Evolutionary conservation across 2,329 filamentous ascomycete genomes (phyloP), one percentile per base, ranked within the genome.

Genomic region (Aspergillus sp.): DNA sequence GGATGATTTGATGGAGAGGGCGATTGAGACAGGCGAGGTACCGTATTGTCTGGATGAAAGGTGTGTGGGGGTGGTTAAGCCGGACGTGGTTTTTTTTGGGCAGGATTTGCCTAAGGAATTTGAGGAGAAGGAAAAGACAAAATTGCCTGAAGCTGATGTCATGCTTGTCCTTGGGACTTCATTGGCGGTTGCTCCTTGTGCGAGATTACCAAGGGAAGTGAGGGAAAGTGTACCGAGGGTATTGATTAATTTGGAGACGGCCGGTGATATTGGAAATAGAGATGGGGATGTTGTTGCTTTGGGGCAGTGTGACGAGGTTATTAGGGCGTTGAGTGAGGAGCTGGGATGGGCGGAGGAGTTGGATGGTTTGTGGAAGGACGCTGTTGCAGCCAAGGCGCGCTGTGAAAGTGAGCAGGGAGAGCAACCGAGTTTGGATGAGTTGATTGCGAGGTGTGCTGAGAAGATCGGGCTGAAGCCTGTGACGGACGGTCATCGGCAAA

Each of bases 41-140:
- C 86, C 89, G 0, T 75, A 72, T 49, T 95, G 89, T 66, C 53
- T 68, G 19, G 66, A 72, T 1, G 57, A 70, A 3, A 61, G 65
- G 5, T 95, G 89, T 62, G 70, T 75, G 7, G 89, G 88, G 0
- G 71, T 88, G 1, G 85, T 93, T 10, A 93, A 93, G 69, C 88
- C 88, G 0, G 86, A 91, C 57, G 90, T 93, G 58, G 86, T 91
- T 15, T 91, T 94, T 67, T 94, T 93, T 56, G 87, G 88, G 41
- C 86, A 90, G 60, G 65, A 74, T 1, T 68, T 88, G 1, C 83
- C 84, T 0, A 60, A 65, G 5, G 69, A 66, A 0, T 90, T 89
- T 65, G 80, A 81, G 55, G 80, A 81, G 55, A 61, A 68, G 4
- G 78, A 77, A 42, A 66, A 71, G 35, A 59, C 71, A 32, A 60